Conservation (phyloP, 768 basidiomycete genomes). For the Pulveroboletus sp. region DNA sequence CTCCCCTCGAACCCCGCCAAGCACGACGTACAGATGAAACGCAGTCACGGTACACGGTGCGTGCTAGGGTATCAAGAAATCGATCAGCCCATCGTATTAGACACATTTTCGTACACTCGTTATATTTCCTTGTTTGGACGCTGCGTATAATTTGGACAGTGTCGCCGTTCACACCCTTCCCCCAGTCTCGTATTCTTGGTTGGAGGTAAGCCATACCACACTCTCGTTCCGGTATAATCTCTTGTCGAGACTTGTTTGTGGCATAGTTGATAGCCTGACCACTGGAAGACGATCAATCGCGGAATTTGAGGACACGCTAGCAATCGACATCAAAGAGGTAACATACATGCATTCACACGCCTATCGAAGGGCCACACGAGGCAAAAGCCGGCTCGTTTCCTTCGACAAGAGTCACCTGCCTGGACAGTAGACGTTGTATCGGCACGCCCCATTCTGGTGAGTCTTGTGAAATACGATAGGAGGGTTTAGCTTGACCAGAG, state of each 20-base stretch:
- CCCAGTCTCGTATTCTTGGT: no score
- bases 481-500: slow-evolving; percentile 53
- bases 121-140: no score
- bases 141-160: no score
- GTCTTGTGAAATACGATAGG: slow-evolving; percentile 59
- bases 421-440: slow-evolving; percentile 55
- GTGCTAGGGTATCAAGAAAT: no score
- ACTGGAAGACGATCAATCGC: slow-evolving; percentile 37
- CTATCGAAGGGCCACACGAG: slow-evolving; percentile 69
- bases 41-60: no score
- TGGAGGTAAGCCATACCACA: no score
- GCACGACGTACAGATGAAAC: no score
- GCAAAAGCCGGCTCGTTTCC: slow-evolving; percentile 63
- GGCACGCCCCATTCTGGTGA: slow-evolving; percentile 59
- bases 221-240: no score
- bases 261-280: slow-evolving; percentile 73
- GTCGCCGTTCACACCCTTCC: no score
- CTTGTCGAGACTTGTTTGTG: slow-evolving; percentile 69
- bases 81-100: no score
- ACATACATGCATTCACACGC: slow-evolving; percentile 63
- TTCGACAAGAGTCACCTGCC: slow-evolving; percentile 46
- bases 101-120: no score
- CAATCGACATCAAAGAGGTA: background rate
- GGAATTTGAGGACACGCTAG: background rate
- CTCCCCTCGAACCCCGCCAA: no score